These are phyloP conservation scores for Clonostachys solani DNA, from an alignment of 2,329 filamentous ascomycete genomes.

Conservation along the genomic window DNA sequence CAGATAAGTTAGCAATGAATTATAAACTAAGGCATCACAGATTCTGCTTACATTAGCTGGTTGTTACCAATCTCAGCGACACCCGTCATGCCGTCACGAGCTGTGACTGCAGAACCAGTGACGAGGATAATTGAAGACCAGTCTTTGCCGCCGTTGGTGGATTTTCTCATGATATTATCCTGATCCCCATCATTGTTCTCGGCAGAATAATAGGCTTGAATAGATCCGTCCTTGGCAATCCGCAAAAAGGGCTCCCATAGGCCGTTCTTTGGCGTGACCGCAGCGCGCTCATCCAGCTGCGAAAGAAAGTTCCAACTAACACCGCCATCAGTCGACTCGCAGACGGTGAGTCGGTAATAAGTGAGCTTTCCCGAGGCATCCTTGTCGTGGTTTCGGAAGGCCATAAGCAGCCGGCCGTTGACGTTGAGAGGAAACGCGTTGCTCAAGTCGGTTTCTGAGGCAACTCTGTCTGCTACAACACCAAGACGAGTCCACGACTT, in stretches of 20 bases:
- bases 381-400: constrained; percentile 28
- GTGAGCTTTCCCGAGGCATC: constrained; percentile 13
- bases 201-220: constrained; percentile 38
- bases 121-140: constrained; percentile 25
- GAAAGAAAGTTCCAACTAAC: constrained; percentile 25
- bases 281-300: constrained; percentile 15
- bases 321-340: constrained; percentile 33
- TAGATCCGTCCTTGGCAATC: constrained; percentile 24
- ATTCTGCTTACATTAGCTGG: constrained; percentile 22
- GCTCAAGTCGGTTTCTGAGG: constrained; percentile 16
- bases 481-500: constrained; percentile 17
- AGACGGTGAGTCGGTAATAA: constrained; percentile 34
- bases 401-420: constrained; percentile 26
- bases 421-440: constrained; percentile 26
- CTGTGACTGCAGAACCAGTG: constrained; percentile 21
- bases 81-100: constrained; percentile 40
- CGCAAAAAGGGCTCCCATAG: constrained; percentile 42
- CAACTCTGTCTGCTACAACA: constrained; percentile 8
- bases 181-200: constrained; percentile 32
- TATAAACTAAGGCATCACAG: background rate
- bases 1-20: background rate
- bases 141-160: constrained; percentile 29
- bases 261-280: constrained; percentile 18
- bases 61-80: constrained; percentile 23
- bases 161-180: constrained; percentile 33